These are phyloP conservation scores for Dillenia turbinata DNA, from an alignment of 164 flowering plant genomes.

Conservation along the genomic window DNA sequence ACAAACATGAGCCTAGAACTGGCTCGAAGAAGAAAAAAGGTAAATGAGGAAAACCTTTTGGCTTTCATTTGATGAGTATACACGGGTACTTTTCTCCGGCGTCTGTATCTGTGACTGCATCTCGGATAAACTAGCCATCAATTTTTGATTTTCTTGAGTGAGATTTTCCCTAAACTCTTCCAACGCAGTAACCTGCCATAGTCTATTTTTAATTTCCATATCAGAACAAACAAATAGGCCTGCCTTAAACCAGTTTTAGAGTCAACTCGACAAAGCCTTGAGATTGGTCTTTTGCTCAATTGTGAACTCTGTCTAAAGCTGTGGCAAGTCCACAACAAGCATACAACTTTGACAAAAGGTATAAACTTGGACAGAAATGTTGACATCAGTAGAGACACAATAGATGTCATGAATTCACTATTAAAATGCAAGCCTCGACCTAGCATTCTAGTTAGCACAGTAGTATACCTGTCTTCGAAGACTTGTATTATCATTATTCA, in stretches of 20 bases:
- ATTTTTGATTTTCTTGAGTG: slow-evolving; percentile 48
- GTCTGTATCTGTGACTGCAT: slow-evolving; percentile 46
- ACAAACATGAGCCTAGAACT: too few species aligned
- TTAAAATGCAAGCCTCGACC: slow-evolving; percentile 3
- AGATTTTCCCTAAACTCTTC: slow-evolving; percentile 50
- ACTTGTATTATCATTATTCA: slow-evolving; percentile 37
- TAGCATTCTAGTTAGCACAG: slow-evolving; percentile 8
- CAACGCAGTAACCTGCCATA: slow-evolving; percentile 86
- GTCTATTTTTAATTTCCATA: slow-evolving; percentile 62
- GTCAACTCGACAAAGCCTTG: too few species aligned
- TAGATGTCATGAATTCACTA: not conserved
- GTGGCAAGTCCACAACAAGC: too few species aligned
- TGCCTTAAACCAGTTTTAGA: not conserved
- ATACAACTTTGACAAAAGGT: too few species aligned
- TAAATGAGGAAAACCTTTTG: slow-evolving; percentile 30
- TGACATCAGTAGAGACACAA: not conserved
- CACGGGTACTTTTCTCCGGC: slow-evolving; percentile 31
- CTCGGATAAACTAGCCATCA: slow-evolving; percentile 37
- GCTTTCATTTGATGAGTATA: slow-evolving; percentile 23
- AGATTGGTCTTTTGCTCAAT: too few species aligned
- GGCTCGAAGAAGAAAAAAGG: too few species aligned
- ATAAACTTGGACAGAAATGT: not conserved
- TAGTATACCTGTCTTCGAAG: slow-evolving; percentile 49
- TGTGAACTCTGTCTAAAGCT: too few species aligned
- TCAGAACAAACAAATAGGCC: slow-evolving; percentile 40